These are phyloP conservation scores for Geranium rotundifolium DNA, from an alignment of 345 rosid genomes.

Conservation along the genomic window DNA sequence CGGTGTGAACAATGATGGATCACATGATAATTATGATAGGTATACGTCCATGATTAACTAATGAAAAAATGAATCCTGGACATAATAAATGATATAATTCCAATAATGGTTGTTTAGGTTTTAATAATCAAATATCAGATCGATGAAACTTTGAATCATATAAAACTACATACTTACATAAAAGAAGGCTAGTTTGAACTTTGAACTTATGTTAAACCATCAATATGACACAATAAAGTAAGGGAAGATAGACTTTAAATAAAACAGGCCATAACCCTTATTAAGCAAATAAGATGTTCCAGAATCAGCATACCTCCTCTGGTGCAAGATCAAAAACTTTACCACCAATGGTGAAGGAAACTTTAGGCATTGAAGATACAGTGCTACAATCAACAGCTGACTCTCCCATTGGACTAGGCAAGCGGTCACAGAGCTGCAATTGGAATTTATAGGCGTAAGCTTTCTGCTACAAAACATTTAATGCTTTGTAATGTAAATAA, in stretches of 20 bases:
- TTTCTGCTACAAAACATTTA: not conserved
- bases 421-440: slow-evolving; percentile 65
- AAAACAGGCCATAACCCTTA: not conserved
- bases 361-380: slow-evolving; percentile 57
- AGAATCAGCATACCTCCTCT: slow-evolving; percentile 40
- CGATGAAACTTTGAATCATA: not conserved
- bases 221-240: not conserved
- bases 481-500: no score
- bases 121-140: no score
- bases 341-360: slow-evolving; percentile 74
- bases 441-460: slow-evolving; percentile 9
- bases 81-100: no score
- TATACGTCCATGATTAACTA: no score
- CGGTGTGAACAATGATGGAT: no score
- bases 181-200: not conserved
- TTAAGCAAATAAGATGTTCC: not conserved
- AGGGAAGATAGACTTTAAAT: not conserved
- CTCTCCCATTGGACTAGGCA: slow-evolving; percentile 83
- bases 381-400: slow-evolving; percentile 56
- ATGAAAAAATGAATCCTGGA: no score
- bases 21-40: no score
- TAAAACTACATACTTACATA: not conserved
- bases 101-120: no score
- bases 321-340: slow-evolving; percentile 63
- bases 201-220: not conserved